Base-by-base conservation (phyloP, 768 basidiomycete genomes). In the Tricholoma sp. region DNA sequence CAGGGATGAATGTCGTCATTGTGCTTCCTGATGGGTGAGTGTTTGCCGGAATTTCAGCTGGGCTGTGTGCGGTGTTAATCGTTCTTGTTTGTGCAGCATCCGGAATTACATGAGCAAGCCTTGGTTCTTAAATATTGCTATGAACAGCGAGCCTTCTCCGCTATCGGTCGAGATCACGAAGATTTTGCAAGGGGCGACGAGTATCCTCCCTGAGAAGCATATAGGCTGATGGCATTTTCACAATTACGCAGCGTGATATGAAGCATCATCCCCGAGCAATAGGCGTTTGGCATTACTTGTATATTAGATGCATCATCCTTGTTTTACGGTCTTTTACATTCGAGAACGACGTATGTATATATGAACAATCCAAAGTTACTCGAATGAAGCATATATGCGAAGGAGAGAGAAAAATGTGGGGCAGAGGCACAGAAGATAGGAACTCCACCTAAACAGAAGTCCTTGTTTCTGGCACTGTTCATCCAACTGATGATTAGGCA, bases 31-130 rank as follows among this genome's bases (percentile, higher is more conserved):
- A 99, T 65, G 94, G 92, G 92, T 92, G 63, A 71, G 89, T 1
- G 89, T 74, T 1, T 53, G 34, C 18, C 34, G 39, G 11, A 31
- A 45, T 6, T 17, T 49, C 15, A 63, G 10, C 49, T 52, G 51
- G 37, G 13, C 54, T 53, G 13, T 20, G 33, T 39, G 13, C 54
- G 53, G 13, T 20, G 33, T 39, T 34, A 34, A 52, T 39, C 50
- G 64, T 36, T 51, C 3, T 12, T 24, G 24, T 2, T 36, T 15
- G 10, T 50, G 24, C 59, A 93, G 94, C 1, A 85, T 97, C 54
- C 82, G 94, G 62, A 96, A 96, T 68, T 96, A 96, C 66, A 94
- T 96, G 84, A 89, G 88, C 73, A 95, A 94, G 66, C 81, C 86
- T 10, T 96, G 94, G 94, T 95, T 95, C 73, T 71, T 93, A 59